Base-by-base conservation (phyloP, 2,329 filamentous ascomycete species). In the Phialophora tarda region DNA sequence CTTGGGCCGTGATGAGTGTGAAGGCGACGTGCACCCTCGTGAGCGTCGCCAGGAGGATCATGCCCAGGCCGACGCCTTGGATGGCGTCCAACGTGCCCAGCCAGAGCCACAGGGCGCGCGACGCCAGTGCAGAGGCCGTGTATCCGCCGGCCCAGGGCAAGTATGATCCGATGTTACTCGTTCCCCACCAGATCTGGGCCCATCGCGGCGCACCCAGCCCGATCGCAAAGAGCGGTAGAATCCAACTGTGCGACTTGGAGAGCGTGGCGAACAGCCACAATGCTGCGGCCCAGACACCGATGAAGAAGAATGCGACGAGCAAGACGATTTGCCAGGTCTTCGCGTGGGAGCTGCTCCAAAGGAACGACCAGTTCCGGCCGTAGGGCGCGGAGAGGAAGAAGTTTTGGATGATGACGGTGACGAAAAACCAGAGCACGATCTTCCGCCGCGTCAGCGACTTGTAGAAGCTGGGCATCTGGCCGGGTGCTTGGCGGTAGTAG, bases 151-250 rank as follows among this genome's bases (percentile, higher is more conserved):
- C 84, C 87, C 87, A 89, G 2, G 88, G 88, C 1, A 90, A 76
- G 73, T 85, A 89, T 30, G 83, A 78, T 3, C 86, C 88, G 67
- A 88, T 83, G 11, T 84, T 83, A 7, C 83, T 86, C 5, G 83
- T 85, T 11, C 83, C 85, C 88, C 88, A 90, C 74, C 88, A 85
- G 74, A 89, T 89, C 75, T 90, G 88, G 8, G 84, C 84, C 87
- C 88, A 90, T 66, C 88, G 81, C 1, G 88, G 88, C 3, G 87
- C 87, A 51, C 85, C 86, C 12, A 90, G 83, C 14, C 87, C 88
- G 66, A 89, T 86, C 54, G 88, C 87, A 69, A 90, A 89, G 63
- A 90, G 84, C 12, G 88, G 88, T 4, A 90, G 78, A 70, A 89
- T 84, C 88, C 88, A 90, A 59, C 83, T 85, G 75, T 90, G 88